Evolutionary conservation across 495 filamentous ascomycete species (phyloP).

Genomic region (Xylaria palmicola): DNA sequence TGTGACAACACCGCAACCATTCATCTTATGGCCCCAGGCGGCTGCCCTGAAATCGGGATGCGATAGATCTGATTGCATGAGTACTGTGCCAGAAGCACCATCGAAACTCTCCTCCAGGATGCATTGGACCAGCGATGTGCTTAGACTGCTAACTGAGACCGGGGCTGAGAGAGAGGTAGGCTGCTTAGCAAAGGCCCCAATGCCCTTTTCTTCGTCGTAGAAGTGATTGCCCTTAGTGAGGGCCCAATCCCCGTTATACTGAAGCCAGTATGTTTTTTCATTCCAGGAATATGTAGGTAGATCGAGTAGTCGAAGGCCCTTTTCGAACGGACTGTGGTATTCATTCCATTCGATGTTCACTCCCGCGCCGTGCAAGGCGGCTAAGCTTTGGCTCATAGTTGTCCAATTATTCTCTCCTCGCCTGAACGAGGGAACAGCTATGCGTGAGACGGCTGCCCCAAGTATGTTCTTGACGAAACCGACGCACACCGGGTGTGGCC

Average conservation of each 20-base stretch:
- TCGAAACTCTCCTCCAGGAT: neutral
- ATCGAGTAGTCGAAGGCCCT: neutral
- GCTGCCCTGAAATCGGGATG: slow-evolving; percentile 51
- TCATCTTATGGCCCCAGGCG: slow-evolving; percentile 56
- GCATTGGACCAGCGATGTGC: neutral
- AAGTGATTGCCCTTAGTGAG: slow-evolving; percentile 60
- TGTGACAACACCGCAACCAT: slow-evolving; percentile 21
- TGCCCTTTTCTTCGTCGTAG: slow-evolving; percentile 44
- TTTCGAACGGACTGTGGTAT: neutral
- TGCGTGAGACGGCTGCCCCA: neutral
- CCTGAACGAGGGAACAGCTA: neutral
- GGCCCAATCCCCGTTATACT: slow-evolving; percentile 58
- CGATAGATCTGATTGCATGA: slow-evolving; percentile 55
- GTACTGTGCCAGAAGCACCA: neutral
- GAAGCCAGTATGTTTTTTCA: slow-evolving; percentile 67
- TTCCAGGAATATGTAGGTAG: slow-evolving; percentile 37
- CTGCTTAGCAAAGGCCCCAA: slow-evolving; percentile 41
- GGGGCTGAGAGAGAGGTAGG: too few relatives aligned
- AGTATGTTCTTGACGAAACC: neutral
- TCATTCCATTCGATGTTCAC: neutral
- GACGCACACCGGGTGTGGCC: neutral
- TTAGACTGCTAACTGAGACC: too few relatives aligned
- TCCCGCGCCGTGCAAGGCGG: neutral
- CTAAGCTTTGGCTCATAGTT: neutral
- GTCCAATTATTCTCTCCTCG: neutral